Conservation (phyloP, 2,329 filamentous ascomycete species). For the Cladophialophora exuberans region DNA sequence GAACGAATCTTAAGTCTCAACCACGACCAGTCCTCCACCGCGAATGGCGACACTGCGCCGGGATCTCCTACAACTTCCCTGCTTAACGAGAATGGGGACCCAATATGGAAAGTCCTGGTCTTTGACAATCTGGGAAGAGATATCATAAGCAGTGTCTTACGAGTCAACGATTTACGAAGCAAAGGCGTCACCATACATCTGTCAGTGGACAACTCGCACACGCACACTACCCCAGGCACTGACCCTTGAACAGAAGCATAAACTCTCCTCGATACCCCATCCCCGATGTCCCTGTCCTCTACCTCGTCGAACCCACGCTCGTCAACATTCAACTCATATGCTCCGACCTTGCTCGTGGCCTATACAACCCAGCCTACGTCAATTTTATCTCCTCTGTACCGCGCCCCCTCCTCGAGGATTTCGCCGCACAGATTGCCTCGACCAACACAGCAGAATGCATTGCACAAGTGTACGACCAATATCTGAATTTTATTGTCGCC, state of each 20-base stretch:
- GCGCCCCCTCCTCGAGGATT: constrained; percentile 88
- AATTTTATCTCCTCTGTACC: constrained; percentile 97
- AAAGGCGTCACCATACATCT: constrained; percentile 98
- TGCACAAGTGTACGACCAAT: constrained; percentile 92
- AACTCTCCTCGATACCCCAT: constrained; percentile 82
- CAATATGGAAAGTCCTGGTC: constrained; percentile 96
- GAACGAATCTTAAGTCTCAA: constrained; percentile 97
- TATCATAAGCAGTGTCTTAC: constrained; percentile 93
- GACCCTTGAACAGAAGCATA: constrained; percentile 66
- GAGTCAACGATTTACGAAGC: constrained; percentile 87
- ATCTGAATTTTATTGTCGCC: constrained; percentile 94
- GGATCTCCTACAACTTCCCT: constrained; percentile 69
- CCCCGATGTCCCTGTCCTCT: constrained; percentile 93
- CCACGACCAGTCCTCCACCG: constrained; percentile 53
- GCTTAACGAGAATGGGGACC: constrained; percentile 76
- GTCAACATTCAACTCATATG: constrained; percentile 83
- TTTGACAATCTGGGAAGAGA: constrained; percentile 91
- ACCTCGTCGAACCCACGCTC: constrained; percentile 86
- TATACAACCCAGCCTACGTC: constrained; percentile 93
- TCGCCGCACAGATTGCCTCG: constrained; percentile 82
- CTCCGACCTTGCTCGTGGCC: constrained; percentile 77
- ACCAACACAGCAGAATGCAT: constrained; percentile 87
- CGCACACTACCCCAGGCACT: background rate
- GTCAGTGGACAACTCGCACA: constrained; percentile 54
- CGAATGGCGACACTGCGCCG: constrained; percentile 41